These are phyloP conservation scores for Leucocoprinus sp. DNA, from an alignment of 768 basidiomycete genomes.

Conservation along the genomic window DNA sequence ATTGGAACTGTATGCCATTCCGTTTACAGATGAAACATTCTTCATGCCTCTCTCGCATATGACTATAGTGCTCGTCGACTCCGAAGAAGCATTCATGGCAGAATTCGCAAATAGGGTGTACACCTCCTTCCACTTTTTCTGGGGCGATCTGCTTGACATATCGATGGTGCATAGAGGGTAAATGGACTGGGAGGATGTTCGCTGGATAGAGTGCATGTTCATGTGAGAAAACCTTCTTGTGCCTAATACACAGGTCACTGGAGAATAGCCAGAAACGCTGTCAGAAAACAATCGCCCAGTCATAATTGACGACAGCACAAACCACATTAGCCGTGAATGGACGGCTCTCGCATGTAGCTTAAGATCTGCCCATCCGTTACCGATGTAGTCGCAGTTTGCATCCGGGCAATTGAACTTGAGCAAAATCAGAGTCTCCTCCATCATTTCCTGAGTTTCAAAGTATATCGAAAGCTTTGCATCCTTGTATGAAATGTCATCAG, in stretches of 20 bases:
- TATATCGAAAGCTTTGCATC: conserved; percentile 68
- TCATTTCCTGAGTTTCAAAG: conserved; percentile 90
- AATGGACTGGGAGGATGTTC: conserved; percentile 54
- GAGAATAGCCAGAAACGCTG: background rate
- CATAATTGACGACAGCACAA: conserved; percentile 19
- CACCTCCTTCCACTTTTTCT: conserved; percentile 59
- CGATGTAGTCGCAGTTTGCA: conserved; percentile 73
- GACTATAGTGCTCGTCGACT: conserved; percentile 88
- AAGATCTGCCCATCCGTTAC: conserved; percentile 83
- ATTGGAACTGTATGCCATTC: conserved; percentile 70
- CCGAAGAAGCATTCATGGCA: conserved; percentile 90
- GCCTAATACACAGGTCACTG: conserved; percentile 80
- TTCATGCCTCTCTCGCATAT: conserved; percentile 91
- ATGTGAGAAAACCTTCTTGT: conserved; percentile 93
- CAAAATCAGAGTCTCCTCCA: conserved; percentile 88
- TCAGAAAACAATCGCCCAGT: background rate
- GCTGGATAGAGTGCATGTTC: conserved; percentile 82
- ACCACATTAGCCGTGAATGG: conserved; percentile 83
- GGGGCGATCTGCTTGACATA: conserved; percentile 31
- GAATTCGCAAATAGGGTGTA: conserved; percentile 80
- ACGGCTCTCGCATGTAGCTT: conserved; percentile 72
- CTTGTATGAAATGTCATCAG: conserved; percentile 49
- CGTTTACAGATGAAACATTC: conserved; percentile 95
- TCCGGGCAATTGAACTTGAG: conserved; percentile 95
- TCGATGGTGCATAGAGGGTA: conserved; percentile 58